Conservation (phyloP, 148 eudicot species). For the Suaeda aralocaspica region DNA sequence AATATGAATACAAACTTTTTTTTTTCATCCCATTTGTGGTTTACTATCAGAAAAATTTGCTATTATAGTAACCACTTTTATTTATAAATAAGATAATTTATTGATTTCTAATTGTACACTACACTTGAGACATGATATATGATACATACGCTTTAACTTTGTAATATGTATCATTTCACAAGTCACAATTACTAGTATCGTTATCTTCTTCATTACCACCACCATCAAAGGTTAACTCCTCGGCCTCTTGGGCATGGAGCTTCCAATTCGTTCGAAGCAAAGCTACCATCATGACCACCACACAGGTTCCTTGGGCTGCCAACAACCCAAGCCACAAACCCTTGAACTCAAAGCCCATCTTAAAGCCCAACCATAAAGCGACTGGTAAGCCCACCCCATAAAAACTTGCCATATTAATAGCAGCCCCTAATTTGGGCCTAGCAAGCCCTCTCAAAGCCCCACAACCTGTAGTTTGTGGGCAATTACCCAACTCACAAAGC, state of each 20-base stretch:
- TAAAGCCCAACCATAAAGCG: constrained; percentile 51
- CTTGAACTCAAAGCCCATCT: constrained; percentile 42
- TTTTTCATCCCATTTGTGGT: too few species aligned
- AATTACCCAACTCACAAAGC: constrained; percentile 72
- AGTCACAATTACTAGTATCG: constrained; percentile 7
- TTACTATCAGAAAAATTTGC: too few species aligned
- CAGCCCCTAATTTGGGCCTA: constrained; percentile 58
- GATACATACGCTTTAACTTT: too few species aligned
- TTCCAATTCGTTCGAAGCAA: constrained; percentile 58
- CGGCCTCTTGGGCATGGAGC: constrained; percentile 47
- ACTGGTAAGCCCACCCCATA: constrained; percentile 73
- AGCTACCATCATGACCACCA: constrained; percentile 43
- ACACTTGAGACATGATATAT: too few species aligned
- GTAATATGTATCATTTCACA: background rate
- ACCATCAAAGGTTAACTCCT: constrained; percentile 39
- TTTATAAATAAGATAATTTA: too few species aligned
- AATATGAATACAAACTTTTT: too few species aligned
- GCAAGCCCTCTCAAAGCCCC: constrained; percentile 70
- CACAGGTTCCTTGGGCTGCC: constrained; percentile 63
- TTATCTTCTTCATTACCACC: background rate
- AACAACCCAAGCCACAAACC: constrained; percentile 74
- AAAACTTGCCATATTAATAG: constrained; percentile 56
- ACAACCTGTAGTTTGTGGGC: constrained; percentile 73
- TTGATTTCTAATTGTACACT: too few species aligned
- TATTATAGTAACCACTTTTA: too few species aligned